Evolutionary conservation across 2,329 filamentous ascomycete genomes (phyloP).

Genomic region (Paecilomyces sp.): DNA sequence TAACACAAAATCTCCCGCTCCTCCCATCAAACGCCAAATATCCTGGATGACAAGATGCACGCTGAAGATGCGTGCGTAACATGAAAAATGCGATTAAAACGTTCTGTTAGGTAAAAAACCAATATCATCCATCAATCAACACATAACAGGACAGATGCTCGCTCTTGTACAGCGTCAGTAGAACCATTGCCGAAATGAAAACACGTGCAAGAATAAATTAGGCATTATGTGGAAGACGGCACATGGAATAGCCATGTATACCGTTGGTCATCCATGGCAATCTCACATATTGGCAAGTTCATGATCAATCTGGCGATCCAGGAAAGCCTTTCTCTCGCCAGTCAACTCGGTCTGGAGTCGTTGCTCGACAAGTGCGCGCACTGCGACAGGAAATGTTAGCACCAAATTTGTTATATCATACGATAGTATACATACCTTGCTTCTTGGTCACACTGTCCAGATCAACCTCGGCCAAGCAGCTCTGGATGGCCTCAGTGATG

Average conservation of each 20-base stretch:
- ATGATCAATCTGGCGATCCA: constrained; percentile 87
- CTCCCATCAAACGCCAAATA: not conserved
- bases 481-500: constrained; percentile 78
- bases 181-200: not conserved
- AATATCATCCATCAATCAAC: not conserved
- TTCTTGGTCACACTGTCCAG: constrained; percentile 98
- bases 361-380: constrained; percentile 85
- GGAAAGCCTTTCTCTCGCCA: constrained; percentile 79
- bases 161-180: not conserved
- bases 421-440: constrained; percentile 51
- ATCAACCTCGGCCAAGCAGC: constrained; percentile 79
- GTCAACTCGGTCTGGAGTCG: constrained; percentile 80
- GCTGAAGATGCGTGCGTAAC: not conserved
- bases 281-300: constrained; percentile 86
- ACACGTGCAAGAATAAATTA: not conserved
- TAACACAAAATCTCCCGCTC: not conserved
- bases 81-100: not conserved
- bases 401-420: not conserved
- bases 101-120: not conserved
- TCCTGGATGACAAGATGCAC: not conserved
- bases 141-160: not conserved
- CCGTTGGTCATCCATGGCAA: not conserved
- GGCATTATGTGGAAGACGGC: not conserved
- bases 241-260: not conserved
- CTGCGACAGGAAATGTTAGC: constrained; percentile 23